Base-by-base conservation (phyloP, 495 filamentous ascomycete species). In the Letharia columbiana region DNA sequence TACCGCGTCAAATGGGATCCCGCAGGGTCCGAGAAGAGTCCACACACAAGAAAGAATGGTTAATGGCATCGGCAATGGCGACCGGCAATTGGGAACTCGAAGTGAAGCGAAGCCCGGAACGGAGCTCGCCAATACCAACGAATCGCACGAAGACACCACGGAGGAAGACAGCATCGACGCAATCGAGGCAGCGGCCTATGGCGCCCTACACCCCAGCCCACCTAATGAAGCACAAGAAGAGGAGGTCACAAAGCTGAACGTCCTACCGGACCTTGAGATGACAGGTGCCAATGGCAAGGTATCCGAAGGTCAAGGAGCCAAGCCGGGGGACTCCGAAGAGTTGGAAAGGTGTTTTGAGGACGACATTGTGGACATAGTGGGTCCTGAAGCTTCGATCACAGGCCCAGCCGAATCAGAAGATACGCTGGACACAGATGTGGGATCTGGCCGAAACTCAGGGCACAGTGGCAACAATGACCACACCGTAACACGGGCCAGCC, bases 141-240 rank as follows among this genome's bases (percentile, higher is more conserved):
- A 42, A 39, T 5, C 31, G 20, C 56, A 60, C 33, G 20, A 45
- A 15, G 56, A 28, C 31, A 35, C 52, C 13, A 37, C 63, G 6
- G 63, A 56, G 23, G 63, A 56, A 47, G 57, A 56, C 18, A 65
- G 63, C 54, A 45, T 60, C 31, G 63, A 31, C 6, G 45, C 56
- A 37, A 50, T 59, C 8, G 63, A 65, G 17, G 58, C 56, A 33
- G 54, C 54, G 15, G 47, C 33, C 18, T 45, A 60, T 11, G 58
- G 56, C 54, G 58, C 33, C 6, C 12, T 65, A 23, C 63, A 17
- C 17, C 63, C 35, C 23, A 63, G 61, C 47, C 54, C 63, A 40
- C 67, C 58, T 39, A 28, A 18, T 31, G 47, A 49, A 31, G 13
- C 18, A 49, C 23, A 28, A 10, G 10, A n/a, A 39, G 56, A 31